These are phyloP conservation scores for Starmera quercuum DNA, from an alignment of 805 yeast genomes.

Conservation along the genomic window DNA sequence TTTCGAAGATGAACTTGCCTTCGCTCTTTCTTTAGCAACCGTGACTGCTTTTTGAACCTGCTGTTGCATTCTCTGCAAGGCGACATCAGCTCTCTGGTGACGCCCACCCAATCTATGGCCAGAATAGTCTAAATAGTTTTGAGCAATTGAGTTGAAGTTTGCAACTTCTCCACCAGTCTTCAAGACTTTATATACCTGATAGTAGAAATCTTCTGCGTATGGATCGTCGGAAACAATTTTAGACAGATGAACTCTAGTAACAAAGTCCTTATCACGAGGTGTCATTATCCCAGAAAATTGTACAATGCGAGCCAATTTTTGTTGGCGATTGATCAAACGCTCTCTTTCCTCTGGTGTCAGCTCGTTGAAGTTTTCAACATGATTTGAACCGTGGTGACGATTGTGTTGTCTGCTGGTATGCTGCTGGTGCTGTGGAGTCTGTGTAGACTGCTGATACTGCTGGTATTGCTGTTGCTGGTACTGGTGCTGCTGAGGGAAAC, in stretches of 20 bases:
- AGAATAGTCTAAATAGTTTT: slow-evolving; percentile 83
- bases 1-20: slow-evolving; percentile 50
- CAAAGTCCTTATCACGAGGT: slow-evolving; percentile 93
- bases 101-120: slow-evolving; percentile 88
- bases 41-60: slow-evolving; percentile 96
- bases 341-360: slow-evolving; percentile 70
- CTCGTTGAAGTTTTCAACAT: slow-evolving; percentile 25
- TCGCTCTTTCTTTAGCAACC: slow-evolving; percentile 84
- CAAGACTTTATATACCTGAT: slow-evolving; percentile 80
- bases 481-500: slow-evolving; percentile 13
- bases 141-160: slow-evolving; percentile 75
- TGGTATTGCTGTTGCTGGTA: slow-evolving; percentile 11
- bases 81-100: slow-evolving; percentile 77
- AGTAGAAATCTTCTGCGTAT: slow-evolving; percentile 92
- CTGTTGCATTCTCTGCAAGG: slow-evolving; percentile 95
- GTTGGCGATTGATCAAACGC: slow-evolving; percentile 58
- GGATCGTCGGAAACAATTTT: slow-evolving; percentile 97
- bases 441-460: slow-evolving; percentile 14
- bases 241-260: slow-evolving; percentile 88
- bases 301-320: slow-evolving; percentile 66
- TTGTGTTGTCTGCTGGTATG: slow-evolving; percentile 15
- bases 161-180: slow-evolving; percentile 43
- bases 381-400: slow-evolving; percentile 21
- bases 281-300: slow-evolving; percentile 92
- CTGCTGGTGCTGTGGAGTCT: slow-evolving; percentile 10